Conservation (phyloP, 768 basidiomycete species). For the Terana coerulea region DNA sequence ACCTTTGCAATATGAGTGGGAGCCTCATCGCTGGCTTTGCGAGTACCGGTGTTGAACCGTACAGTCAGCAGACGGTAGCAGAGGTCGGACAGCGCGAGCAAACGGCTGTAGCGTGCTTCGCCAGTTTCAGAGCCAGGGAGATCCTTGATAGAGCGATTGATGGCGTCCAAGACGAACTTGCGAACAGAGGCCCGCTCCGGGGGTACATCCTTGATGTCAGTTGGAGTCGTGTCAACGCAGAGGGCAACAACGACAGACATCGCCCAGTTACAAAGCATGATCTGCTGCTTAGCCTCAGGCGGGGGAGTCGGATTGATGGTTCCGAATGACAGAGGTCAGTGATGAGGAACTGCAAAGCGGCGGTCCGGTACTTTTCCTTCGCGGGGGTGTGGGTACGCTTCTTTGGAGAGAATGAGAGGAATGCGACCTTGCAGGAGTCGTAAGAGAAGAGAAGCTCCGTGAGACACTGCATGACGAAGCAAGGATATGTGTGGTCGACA, state of each 20-base stretch:
- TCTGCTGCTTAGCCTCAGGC: constrained; percentile 49
- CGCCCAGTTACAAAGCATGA: constrained; percentile 76
- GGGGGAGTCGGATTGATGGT: constrained; percentile 63
- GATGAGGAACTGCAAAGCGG: constrained; percentile 77
- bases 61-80: constrained; percentile 85
- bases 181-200: constrained; percentile 84
- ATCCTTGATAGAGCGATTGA: constrained; percentile 87
- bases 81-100: constrained; percentile 83
- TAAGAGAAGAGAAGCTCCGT: constrained; percentile 94
- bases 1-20: constrained; percentile 92
- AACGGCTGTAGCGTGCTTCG: constrained; percentile 80
- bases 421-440: constrained; percentile 82
- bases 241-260: constrained; percentile 89
- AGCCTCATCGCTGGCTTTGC: constrained; percentile 62
- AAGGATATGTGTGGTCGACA: constrained; percentile 49
- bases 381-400: constrained; percentile 51
- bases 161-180: constrained; percentile 85
- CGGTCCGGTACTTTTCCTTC: constrained; percentile 70
- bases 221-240: constrained; percentile 78
- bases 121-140: constrained; percentile 47
- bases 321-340: constrained; percentile 79
- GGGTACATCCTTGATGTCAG: constrained; percentile 73
- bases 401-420: constrained; percentile 75
- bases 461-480: constrained; percentile 87
- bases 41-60: constrained; percentile 52